Percentiles rank a stretch among this genome's conserved stretches.
These are phyloP conservation scores for Candida sojae DNA, from an alignment of 1,139 yeast genomes.

Conservation along the genomic window DNA sequence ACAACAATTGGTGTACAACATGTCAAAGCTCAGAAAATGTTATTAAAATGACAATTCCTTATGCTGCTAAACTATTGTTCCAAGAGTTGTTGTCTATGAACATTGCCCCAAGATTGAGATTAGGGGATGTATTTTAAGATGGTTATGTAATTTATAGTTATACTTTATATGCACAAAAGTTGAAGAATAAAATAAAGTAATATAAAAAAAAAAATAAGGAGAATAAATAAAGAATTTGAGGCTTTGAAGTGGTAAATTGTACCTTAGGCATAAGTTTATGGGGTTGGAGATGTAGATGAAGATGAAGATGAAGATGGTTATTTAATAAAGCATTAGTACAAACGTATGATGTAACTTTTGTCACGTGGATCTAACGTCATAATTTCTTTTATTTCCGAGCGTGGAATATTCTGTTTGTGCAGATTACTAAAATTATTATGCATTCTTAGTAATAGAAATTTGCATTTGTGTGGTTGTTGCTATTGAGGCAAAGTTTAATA, in stretches of 20 bases:
- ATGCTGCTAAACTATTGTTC: constrained; percentile 94
- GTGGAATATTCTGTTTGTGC: not conserved
- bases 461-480: no score
- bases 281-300: not conserved
- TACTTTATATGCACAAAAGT: constrained; percentile 26
- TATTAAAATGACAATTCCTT: constrained; percentile 94
- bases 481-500: not conserved
- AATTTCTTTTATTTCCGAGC: not conserved
- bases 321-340: constrained; percentile 1
- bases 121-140: constrained; percentile 77
- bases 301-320: not conserved
- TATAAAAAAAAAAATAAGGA: not conserved
- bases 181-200: not conserved
- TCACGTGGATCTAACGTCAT: not conserved
- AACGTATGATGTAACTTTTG: not conserved
- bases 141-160: constrained; percentile 22
- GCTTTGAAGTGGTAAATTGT: not conserved
- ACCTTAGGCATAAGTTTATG: not conserved
- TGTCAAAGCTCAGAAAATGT: constrained; percentile 88
- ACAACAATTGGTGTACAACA: constrained; percentile 95
- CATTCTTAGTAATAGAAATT: not conserved
- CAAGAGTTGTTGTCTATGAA: constrained; percentile 97
- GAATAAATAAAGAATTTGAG: not conserved
- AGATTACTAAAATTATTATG: not conserved
- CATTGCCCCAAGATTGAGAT: constrained; percentile 90